A percentile compares a stretch with the other conserved stretches of the same genome.
Conservation (phyloP, 441 rosid genomes). For the Pelargonium australe region DNA sequence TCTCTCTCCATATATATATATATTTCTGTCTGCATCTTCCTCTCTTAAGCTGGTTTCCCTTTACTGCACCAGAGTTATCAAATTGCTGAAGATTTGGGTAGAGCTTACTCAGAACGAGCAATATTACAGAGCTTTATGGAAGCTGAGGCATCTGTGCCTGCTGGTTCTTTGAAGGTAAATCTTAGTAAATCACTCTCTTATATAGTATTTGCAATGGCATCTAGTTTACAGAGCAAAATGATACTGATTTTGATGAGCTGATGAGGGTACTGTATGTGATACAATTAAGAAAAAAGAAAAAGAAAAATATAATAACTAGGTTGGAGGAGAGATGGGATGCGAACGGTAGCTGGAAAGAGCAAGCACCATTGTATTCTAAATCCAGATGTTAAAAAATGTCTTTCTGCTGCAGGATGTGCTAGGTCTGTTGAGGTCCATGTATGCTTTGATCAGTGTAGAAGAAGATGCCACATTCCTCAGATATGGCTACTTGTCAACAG, state of each 20-base stretch:
- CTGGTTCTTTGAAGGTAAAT: slow-evolving; percentile 59
- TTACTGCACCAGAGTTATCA: slow-evolving; percentile 48
- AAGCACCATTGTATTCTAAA: neutral
- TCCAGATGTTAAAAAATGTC: slow-evolving; percentile 7
- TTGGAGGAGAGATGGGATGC: too few relatives aligned
- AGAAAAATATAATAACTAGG: neutral
- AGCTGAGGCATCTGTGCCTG: slow-evolving; percentile 45
- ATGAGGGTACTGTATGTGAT: too few relatives aligned
- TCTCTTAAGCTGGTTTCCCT: slow-evolving; percentile 13
- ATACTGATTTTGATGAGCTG: too few relatives aligned
- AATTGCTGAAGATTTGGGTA: slow-evolving; percentile 81
- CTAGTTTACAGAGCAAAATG: neutral
- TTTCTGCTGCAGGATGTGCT: slow-evolving; percentile 43
- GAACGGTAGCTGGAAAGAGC: too few relatives aligned
- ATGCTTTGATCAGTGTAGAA: slow-evolving; percentile 57
- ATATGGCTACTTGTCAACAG: slow-evolving; percentile 61
- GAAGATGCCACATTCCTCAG: slow-evolving; percentile 73
- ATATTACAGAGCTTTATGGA: slow-evolving; percentile 55
- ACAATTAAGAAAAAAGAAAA: too few relatives aligned
- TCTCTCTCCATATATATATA: neutral
- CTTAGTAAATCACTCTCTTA: slow-evolving; percentile 7
- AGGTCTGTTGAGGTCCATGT: slow-evolving; percentile 58
- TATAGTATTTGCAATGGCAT: neutral
- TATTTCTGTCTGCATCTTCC: neutral
- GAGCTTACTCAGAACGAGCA: slow-evolving; percentile 77